Percentiles rank a stretch among this genome's conserved stretches.
Conservation (phyloP, 495 filamentous ascomycete species). For the Daldinia decipiens region DNA sequence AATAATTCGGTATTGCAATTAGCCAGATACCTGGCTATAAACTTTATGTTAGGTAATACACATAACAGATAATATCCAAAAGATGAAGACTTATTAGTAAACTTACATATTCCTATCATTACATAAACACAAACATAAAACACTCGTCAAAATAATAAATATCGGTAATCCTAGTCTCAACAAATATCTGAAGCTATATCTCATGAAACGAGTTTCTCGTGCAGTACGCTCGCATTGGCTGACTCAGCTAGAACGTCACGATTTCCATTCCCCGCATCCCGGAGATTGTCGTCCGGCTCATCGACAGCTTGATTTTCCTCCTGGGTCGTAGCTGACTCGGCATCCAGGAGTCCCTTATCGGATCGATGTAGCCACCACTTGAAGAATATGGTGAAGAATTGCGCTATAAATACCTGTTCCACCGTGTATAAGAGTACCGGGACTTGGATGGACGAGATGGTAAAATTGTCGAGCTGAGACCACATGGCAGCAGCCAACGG, state of each 20-base stretch:
- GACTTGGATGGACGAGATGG: conserved; percentile 63
- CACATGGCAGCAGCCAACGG: conserved; percentile 65
- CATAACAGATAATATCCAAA: too few species aligned
- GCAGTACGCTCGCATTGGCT: neutral
- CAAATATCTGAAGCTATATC: too few species aligned
- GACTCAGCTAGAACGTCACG: neutral
- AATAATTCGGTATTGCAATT: too few species aligned
- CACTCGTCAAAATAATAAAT: too few species aligned
- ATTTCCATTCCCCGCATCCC: neutral
- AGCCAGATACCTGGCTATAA: neutral
- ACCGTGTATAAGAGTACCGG: conserved; percentile 66
- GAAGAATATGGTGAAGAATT: conserved; percentile 65
- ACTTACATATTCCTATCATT: too few species aligned
- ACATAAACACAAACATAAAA: too few species aligned
- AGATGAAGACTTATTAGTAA: too few species aligned
- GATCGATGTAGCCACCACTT: conserved; percentile 57
- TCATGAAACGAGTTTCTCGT: conserved; percentile 26
- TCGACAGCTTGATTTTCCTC: conserved; percentile 18
- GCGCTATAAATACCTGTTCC: conserved; percentile 65
- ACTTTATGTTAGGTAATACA: neutral
- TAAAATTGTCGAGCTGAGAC: conserved; percentile 59
- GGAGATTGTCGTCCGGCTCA: conserved; percentile 1
- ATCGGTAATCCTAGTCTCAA: too few species aligned
- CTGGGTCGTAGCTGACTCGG: conserved; percentile 29
- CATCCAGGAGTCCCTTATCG: conserved; percentile 38